phyloP scores from a whole-genome alignment of 495 filamentous ascomycete species.

The Xylaria longipes region DNA sequence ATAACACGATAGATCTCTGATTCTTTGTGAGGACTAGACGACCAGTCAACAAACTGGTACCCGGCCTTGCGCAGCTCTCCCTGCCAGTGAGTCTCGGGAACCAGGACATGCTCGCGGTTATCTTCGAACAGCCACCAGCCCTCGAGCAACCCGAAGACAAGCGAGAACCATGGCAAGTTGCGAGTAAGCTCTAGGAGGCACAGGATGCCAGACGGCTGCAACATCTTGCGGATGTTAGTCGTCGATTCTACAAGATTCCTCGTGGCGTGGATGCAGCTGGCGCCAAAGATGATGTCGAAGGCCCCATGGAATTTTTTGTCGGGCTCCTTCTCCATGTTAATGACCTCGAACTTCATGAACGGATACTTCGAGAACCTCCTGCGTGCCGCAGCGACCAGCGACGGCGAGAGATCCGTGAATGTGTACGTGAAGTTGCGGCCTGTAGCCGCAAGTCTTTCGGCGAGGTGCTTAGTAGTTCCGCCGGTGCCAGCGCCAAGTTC shows the following conservation, averaged over 20 bases:
- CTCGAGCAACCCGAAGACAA: slow-evolving; percentile 56
- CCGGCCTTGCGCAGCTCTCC: slow-evolving; percentile 39
- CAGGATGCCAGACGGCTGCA: slow-evolving; percentile 48
- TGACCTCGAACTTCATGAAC: slow-evolving; percentile 46
- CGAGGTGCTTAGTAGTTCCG: slow-evolving; percentile 46
- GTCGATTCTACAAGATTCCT: slow-evolving; percentile 35
- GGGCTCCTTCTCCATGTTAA: slow-evolving; percentile 50
- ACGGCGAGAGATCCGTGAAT: slow-evolving; percentile 53
- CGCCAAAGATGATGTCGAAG: slow-evolving; percentile 49
- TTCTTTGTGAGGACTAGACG: slow-evolving; percentile 34
- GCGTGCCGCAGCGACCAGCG: slow-evolving; percentile 46
- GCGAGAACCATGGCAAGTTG: slow-evolving; percentile 47
- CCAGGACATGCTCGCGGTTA: slow-evolving; percentile 37
- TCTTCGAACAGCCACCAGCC: slow-evolving; percentile 60
- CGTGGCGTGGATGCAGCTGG: slow-evolving; percentile 55
- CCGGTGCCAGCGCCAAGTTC: slow-evolving; percentile 56
- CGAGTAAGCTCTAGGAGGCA: slow-evolving; percentile 51
- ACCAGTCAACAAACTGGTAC: slow-evolving; percentile 47
- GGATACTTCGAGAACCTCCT: slow-evolving; percentile 40
- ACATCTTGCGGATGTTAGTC: slow-evolving; percentile 39
- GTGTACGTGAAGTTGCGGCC: slow-evolving; percentile 55
- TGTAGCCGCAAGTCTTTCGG: slow-evolving; percentile 45
- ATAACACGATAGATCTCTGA: slow-evolving; percentile 36
- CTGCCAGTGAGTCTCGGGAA: slow-evolving; percentile 42
- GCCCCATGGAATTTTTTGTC: slow-evolving; percentile 43